phyloP scores from a whole-genome alignment of 306 rosid species.

The Astragalus membranaceus region DNA sequence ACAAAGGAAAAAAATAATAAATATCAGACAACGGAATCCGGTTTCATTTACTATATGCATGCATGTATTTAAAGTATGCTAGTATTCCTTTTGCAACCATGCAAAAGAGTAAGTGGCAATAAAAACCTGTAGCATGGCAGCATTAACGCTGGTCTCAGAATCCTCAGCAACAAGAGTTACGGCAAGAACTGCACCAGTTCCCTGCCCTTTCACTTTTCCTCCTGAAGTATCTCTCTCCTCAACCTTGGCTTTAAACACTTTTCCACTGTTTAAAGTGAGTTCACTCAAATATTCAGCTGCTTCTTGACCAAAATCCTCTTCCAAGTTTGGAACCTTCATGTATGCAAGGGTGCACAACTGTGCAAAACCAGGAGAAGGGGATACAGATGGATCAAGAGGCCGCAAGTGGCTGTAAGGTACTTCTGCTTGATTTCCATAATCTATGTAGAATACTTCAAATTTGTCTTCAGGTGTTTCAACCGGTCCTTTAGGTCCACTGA shows the following conservation, averaged over 20 bases:
- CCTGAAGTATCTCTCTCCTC: constrained; percentile 80
- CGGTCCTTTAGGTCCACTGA: constrained; percentile 73
- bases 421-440: constrained; percentile 84
- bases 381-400: constrained; percentile 68
- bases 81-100: background rate
- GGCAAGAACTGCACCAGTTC: constrained; percentile 61
- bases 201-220: constrained; percentile 83
- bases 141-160: constrained; percentile 73
- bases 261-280: constrained; percentile 44
- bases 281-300: constrained; percentile 76
- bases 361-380: constrained; percentile 78
- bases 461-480: constrained; percentile 66
- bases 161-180: constrained; percentile 78
- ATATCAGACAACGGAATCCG: background rate
- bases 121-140: constrained; percentile 78
- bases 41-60: background rate
- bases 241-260: constrained; percentile 70
- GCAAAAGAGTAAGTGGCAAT: background rate
- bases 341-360: constrained; percentile 83
- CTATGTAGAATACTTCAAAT: constrained; percentile 86
- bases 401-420: constrained; percentile 61
- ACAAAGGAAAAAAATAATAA: background rate
- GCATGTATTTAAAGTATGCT: background rate
- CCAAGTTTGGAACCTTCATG: constrained; percentile 69
- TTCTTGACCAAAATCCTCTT: constrained; percentile 84